Base-by-base conservation (phyloP, 2,329 filamentous ascomycete species). In the Fusarium sp. region DNA sequence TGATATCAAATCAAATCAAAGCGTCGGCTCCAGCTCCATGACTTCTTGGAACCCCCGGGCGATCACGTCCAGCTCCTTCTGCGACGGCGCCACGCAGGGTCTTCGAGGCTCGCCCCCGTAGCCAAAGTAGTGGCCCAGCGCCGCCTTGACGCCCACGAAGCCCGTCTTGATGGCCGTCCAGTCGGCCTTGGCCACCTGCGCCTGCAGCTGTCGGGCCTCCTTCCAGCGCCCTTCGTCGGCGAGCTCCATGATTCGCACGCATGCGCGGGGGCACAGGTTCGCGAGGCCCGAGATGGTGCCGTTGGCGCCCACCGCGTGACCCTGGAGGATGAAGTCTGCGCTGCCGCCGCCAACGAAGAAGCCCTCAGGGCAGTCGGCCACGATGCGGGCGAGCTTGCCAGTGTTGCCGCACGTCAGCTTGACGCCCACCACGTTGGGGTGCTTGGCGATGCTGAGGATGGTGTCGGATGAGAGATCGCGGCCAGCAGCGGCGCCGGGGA, bases 321-420 rank as follows among this genome's bases (percentile, higher is more conserved):
- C 82, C 59, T 82, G 84, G 18, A 85, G 79, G 66, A 85, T 84
- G 60, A 85, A 85, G 73, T 85, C 84, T 6, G 83, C 82, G 68
- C 83, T 85, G 61, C 83, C 83, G 22, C 81, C 83, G 42, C 79
- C 78, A 1, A 82, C 79, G 56, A 84, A 84, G 65, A 79, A 79
- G 13, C 77, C 77, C 35, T 75, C 74, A 1, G 79, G 80, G 52
- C 78, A 79, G 33, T 82, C 87, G 65, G 89, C 80, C 68, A 80
- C 89, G 76, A 86, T 85, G 80, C 82, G 81, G 25, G 85, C 84
- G 47, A 92, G 85, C 79, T 92, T 92, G 45, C 90, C 90, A 47
- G 90, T 91, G 81, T 92, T 92, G 16, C 90, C 91, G 74, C 89
- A 91, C 10, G 90, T 92, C 60, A 92, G 84, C 81, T 93, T 92